These are phyloP conservation scores for Obelidium mucronatum DNA, from an alignment of 192 early-diverging fungal genomes.

Conservation along the genomic window DNA sequence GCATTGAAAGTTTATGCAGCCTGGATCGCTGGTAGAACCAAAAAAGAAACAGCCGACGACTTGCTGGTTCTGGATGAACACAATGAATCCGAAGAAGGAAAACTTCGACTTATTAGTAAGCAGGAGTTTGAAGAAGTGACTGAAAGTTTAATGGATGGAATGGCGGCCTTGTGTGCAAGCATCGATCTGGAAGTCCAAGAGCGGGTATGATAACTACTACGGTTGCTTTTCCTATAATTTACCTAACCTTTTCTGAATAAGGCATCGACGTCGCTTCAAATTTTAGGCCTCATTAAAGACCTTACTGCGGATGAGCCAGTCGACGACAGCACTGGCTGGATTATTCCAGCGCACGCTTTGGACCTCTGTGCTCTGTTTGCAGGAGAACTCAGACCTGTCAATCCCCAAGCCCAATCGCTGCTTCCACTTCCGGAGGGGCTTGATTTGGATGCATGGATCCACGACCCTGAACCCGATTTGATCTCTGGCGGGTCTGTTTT, in stretches of 20 bases:
- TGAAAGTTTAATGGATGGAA: constrained; percentile 1
- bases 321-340: neutral
- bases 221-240: no score
- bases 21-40: constrained; percentile 58
- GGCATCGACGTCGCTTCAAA: constrained; percentile 33
- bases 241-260: no score
- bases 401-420: constrained; percentile 86
- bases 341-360: constrained; percentile 14
- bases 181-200: constrained; percentile 84
- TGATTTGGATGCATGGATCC: constrained; percentile 84
- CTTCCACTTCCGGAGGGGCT: constrained; percentile 88
- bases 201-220: no score
- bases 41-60: neutral
- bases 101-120: neutral
- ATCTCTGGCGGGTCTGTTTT: constrained; percentile 28
- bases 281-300: constrained; percentile 13
- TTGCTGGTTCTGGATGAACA: constrained; percentile 7
- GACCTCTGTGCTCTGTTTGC: constrained; percentile 53
- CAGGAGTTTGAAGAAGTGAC: constrained; percentile 32
- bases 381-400: constrained; percentile 91
- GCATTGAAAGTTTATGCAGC: constrained; percentile 73
- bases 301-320: constrained; percentile 8
- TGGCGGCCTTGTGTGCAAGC: constrained; percentile 35
- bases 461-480: constrained; percentile 68
- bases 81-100: neutral